phyloP scores from a whole-genome alignment of 73 alveolate genomes.

The Tetrahymena thermophila region DNA sequence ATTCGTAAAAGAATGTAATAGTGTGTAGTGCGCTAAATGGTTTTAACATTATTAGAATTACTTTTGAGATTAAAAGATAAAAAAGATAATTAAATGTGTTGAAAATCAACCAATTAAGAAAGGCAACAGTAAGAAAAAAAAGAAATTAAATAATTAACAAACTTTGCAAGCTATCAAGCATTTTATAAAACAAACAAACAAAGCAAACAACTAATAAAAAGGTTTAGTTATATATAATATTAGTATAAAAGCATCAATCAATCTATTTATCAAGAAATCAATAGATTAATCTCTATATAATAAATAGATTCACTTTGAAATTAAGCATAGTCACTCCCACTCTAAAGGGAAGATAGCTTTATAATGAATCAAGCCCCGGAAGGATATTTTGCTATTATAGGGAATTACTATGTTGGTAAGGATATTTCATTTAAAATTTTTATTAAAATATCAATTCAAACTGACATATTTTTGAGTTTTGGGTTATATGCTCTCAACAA shows the following conservation, averaged over 20 bases:
- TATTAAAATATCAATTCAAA: background rate
- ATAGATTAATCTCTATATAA: background rate
- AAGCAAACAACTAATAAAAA: background rate
- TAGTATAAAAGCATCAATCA: background rate
- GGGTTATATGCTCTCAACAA: background rate
- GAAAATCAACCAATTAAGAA: background rate
- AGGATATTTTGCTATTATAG: background rate
- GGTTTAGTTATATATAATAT: background rate
- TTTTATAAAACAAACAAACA: background rate
- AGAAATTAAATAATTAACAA: background rate
- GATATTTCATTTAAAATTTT: background rate
- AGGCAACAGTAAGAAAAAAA: background rate
- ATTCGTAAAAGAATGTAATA: background rate
- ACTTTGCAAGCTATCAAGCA: background rate
- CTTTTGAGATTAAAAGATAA: background rate
- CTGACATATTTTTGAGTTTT: background rate
- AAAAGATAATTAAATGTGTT: background rate
- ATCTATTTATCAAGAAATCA: background rate
- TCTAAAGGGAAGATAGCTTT: background rate
- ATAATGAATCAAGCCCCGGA: background rate
- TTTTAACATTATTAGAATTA: background rate
- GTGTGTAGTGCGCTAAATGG: background rate
- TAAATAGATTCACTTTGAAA: background rate
- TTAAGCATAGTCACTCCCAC: background rate
- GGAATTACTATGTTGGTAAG: background rate